These are phyloP conservation scores for Flaveria sonorensis DNA, from an alignment of 129 eudicot species.

Conservation along the genomic window DNA sequence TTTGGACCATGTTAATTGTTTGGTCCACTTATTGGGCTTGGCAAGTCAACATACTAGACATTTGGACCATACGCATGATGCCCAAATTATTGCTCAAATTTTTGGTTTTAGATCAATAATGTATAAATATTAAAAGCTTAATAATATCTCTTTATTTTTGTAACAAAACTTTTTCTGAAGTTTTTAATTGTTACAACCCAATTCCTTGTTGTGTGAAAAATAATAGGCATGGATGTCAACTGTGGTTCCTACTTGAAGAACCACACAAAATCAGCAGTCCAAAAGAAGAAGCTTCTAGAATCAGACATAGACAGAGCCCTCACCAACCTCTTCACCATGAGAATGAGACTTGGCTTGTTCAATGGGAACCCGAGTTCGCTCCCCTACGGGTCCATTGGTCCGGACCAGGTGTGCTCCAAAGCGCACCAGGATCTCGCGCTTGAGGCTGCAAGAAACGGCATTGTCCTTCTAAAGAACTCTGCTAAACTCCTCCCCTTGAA, in stretches of 20 bases:
- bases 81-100: conserved; percentile 10
- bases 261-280: conserved; percentile 86
- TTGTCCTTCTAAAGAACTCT: conserved; percentile 80
- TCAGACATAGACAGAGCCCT: conserved; percentile 81
- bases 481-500: conserved; percentile 77
- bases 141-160: neutral
- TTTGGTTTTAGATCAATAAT: neutral
- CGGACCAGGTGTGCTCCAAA: conserved; percentile 63
- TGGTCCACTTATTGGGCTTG: conserved; percentile 34
- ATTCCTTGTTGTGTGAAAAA: neutral
- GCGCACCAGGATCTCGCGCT: conserved; percentile 78
- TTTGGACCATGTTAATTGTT: conserved; percentile 37
- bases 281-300: conserved; percentile 57
- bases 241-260: conserved; percentile 70
- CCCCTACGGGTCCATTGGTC: conserved; percentile 58
- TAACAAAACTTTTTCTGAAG: neutral
- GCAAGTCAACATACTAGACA: conserved; percentile 25
- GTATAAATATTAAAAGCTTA: neutral
- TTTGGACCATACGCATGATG: conserved; percentile 35
- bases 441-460: conserved; percentile 85
- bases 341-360: conserved; percentile 88
- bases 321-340: conserved; percentile 67
- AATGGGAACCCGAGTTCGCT: conserved; percentile 59
- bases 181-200: neutral
- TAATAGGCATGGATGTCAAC: conserved; percentile 86